Base-by-base conservation (phyloP, 192 early-diverging fungal genomes). In the Spinellus fusiger region DNA sequence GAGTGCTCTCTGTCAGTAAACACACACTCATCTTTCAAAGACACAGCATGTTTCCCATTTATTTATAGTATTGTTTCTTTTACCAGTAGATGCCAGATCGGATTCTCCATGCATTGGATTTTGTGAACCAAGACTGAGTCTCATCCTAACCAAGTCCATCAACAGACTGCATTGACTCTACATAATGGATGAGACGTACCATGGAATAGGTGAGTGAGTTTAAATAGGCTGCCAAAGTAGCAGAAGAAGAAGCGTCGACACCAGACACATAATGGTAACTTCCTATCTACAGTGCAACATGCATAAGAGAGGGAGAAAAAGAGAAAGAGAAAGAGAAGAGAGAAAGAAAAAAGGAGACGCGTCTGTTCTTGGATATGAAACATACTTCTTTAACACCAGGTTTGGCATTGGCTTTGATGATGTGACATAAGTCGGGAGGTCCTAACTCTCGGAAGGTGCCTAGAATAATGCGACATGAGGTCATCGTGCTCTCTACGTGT, bases 401-500 rank as follows among this genome's bases (percentile, higher is more conserved):
- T 70, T 93, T 93, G 3, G 83, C 82, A 71, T 96, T 94, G 22
- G 82, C 78, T 77, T 99, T 99, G 35, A 93, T 85, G 54, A 99
- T 89, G 68, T 98, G 95, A 73, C 94, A 96, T 8, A 99, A 80
- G 72, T 99, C 97, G 4, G 97, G 95, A 40, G 97, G 95, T 9
- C 97, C 97, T 28, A 99, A 83, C 70, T 98, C 94, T 47, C 93
- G 86, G 66, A 91, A 86, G 62, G 88, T 76, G 40, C 81, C 89
- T 91, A 69, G 34, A 38, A 23, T 5, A 44, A 10, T 44, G 40
- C 18, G 40, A n/a, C 18, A 3, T n/a, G 40, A 44, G 10, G 13
- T n/a, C n/a, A n/a, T n/a, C n/a, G n/a, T n/a, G n/a, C n/a, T n/a
- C 16, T 40, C 38, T 16, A 40, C 16, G 38, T 40, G 16, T 16